Evolutionary conservation across 306 rosid genomes (phyloP).

Genomic region (Sesbania bispinosa): DNA sequence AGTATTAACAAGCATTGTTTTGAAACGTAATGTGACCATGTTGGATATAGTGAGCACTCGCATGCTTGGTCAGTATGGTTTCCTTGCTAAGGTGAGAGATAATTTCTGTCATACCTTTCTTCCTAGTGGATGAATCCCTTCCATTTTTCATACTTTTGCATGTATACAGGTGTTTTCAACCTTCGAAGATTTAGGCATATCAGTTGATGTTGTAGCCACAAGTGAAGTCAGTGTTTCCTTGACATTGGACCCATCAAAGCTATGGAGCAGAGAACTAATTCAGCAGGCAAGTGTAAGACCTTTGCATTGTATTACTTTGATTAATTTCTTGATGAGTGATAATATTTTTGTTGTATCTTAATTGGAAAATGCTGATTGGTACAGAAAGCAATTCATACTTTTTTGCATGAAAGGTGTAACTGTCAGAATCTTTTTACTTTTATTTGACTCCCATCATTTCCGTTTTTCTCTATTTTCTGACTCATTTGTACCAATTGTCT

Average conservation of each 20-base stretch:
- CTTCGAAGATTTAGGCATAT: constrained; percentile 86
- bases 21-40: constrained; percentile 94
- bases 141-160: constrained; percentile 10
- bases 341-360: not conserved
- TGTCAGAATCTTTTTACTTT: too few relatives aligned
- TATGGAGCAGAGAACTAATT: constrained; percentile 86
- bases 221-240: constrained; percentile 89
- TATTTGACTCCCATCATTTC: too few relatives aligned
- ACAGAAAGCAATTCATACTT: too few relatives aligned
- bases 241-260: constrained; percentile 86
- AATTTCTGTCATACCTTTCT: not conserved
- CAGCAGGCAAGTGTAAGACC: constrained; percentile 82
- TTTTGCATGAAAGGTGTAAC: too few relatives aligned
- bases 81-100: constrained; percentile 88
- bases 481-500: too few relatives aligned
- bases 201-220: constrained; percentile 87
- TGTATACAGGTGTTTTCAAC: constrained; percentile 73
- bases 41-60: constrained; percentile 98
- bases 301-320: not conserved
- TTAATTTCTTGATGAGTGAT: not conserved
- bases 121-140: not conserved
- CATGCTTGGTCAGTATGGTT: constrained; percentile 97
- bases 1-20: constrained; percentile 84
- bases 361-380: too few relatives aligned
- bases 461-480: too few relatives aligned